Evolutionary conservation across 2,329 filamentous ascomycete genomes (phyloP), one percentile per base, ranked within the genome.

Genomic region (Mycosphaerelloides madeirae): DNA sequence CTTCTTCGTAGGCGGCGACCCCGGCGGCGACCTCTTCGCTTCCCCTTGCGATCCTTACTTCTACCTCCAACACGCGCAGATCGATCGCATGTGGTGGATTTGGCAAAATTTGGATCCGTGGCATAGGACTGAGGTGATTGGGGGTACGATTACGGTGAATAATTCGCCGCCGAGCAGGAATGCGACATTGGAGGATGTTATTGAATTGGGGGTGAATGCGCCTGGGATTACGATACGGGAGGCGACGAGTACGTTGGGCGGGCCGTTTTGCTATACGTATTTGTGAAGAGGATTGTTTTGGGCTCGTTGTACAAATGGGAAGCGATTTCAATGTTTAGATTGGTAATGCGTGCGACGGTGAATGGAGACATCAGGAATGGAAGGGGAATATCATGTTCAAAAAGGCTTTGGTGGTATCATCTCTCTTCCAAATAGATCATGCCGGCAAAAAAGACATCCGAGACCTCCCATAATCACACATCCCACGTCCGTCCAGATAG

Each of bases 1-100:
- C 53, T 65, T 67, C 15, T 67, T 68, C 6, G 72, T 70, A 7
- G 71, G 74, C 45, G 65, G 67, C 1, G 69, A 68, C 6, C 64
- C 66, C 13, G 50, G 50, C 11, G 52, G 48, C 6, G 73, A 76
- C 54, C 68, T 68, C 38, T 57, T 59, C 55, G 62, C 66, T 1
- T 20, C 14, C n/a, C 28, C 37, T 3, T 19, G 37, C 29, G 43
- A 45, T 14, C 43, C 72, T 1, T 57, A 62, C 11, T 76, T 76
- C 61, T 77, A 65, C 57, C 61, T 73, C 14, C 74, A 76, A 46
- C 73, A 76, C 47, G 52, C 54, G 7, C 69, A 69, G 63, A 67
- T 77, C 18, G 51, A 56, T 35, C 64, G 70, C 2, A 50, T 68
- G 2, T 77, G 66, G 60, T 72, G 68, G 63, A 73, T 69, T 7